Evolutionary conservation across 2,329 filamentous ascomycete genomes (phyloP).

Genomic region (Clarireedia hainanense): DNA sequence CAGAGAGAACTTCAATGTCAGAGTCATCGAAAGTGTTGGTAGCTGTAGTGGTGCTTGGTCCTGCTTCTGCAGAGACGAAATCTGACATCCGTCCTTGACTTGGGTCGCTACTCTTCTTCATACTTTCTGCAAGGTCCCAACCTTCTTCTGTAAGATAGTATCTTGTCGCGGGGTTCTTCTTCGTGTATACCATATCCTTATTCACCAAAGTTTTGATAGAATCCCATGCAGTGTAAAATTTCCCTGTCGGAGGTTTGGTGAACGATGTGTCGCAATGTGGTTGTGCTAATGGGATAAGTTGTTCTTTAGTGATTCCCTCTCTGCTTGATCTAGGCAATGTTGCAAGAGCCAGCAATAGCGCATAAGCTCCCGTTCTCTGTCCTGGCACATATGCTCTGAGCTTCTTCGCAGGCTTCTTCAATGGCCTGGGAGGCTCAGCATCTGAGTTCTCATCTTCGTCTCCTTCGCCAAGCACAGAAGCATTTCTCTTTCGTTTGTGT

Average conservation of each 20-base stretch:
- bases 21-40: slow-evolving; percentile 4
- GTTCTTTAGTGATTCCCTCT: slow-evolving; percentile 55
- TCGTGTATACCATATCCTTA: slow-evolving; percentile 68
- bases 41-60: not conserved
- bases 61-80: slow-evolving; percentile 5
- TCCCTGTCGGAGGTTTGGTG: slow-evolving; percentile 55
- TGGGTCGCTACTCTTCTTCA: slow-evolving; percentile 40
- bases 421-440: slow-evolving; percentile 17
- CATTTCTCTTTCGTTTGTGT: slow-evolving; percentile 12
- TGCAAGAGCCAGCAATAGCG: slow-evolving; percentile 59
- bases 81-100: slow-evolving; percentile 12
- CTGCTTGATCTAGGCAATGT: slow-evolving; percentile 46
- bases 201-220: slow-evolving; percentile 69
- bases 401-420: slow-evolving; percentile 45
- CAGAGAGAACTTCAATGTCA: slow-evolving; percentile 5
- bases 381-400: slow-evolving; percentile 63
- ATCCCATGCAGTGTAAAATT: slow-evolving; percentile 73
- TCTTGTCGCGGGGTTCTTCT: slow-evolving; percentile 57
- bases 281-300: slow-evolving; percentile 63
- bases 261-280: slow-evolving; percentile 68
- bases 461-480: not conserved
- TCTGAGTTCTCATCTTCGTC: not conserved
- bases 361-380: slow-evolving; percentile 68
- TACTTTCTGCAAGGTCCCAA: slow-evolving; percentile 63
- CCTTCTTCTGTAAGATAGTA: slow-evolving; percentile 71